Base-by-base conservation (phyloP, 2,329 filamentous ascomycete species). In the Madurella fahalii region DNA sequence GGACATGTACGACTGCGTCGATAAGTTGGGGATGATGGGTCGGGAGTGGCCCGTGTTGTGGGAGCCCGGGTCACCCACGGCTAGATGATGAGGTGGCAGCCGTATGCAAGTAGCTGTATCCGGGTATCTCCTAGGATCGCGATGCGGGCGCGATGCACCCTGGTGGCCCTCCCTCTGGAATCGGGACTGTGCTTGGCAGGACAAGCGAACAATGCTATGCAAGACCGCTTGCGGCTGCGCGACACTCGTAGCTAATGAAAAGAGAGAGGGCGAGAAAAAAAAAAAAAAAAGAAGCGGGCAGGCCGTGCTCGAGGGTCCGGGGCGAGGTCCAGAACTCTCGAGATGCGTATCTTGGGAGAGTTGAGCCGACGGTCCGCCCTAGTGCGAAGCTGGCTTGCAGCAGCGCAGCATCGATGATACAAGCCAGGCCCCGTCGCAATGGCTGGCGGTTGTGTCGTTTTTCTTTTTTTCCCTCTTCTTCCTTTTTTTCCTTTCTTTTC, bases 71-170 rank as follows among this genome's bases (percentile, higher is more conserved):
- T 68, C 68, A 68, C 66, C 69, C 69, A 67, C 69, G 67, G 69
- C 66, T 68, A 64, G 70, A 69, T 70, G 69, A 68, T 75, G 72
- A 75, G 70, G 71, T 76, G 73, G 72, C 73, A 74, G 65, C 64
- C 64, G 67, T 69, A 74, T 76, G 74, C 74, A 76, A 64, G 72
- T 72, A 65, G 70, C 71, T 72, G 65, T 64, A 68, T 75, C 72
- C 63, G 70, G 73, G 70, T 64, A 69, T 67, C 42, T 63, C 58
- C 64, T 63, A 62, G 64, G 61, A 60, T 63, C 66, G 62, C 64
- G 61, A 63, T 59, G 56, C 57, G 58, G 61, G 60, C 25, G 25
- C 25, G 25, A 25, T 25, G 25, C 25, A 25, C 25, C 25, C 25
- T 25, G 25, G 25, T 7, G 25, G 25, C 25, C 25, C 25, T 25